These are phyloP conservation scores for Magnusiomyces suaveolens DNA, from an alignment of 1,139 yeast species.

Conservation along the genomic window DNA sequence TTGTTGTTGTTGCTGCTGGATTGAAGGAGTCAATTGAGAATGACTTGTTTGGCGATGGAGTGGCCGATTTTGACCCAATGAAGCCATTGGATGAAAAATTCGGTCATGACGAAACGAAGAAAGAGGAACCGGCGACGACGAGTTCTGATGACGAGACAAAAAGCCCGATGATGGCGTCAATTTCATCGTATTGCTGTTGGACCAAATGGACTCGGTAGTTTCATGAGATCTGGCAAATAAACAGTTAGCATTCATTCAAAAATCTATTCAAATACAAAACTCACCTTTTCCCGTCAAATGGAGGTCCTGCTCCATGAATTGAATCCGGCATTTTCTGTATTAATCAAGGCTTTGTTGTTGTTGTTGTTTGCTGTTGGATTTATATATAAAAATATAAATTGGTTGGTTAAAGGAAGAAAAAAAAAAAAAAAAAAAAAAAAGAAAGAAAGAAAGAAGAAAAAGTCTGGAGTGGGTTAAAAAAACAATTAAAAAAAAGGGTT, in stretches of 20 bases:
- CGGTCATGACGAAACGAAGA: background rate
- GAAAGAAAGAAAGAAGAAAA: no score
- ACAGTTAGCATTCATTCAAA: slow-evolving; percentile 13
- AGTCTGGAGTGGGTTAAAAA: background rate
- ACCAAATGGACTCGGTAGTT: slow-evolving; percentile 12
- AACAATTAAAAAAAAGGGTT: no score
- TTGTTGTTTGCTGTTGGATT: no score
- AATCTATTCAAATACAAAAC: no score
- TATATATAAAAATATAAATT: background rate
- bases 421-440: no score
- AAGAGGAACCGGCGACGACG: background rate
- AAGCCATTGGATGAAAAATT: background rate
- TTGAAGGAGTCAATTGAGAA: background rate
- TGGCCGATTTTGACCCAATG: background rate
- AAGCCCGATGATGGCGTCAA: background rate
- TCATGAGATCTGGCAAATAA: slow-evolving; percentile 5
- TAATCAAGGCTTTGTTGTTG: no score
- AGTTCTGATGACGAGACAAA: background rate
- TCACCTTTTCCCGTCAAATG: slow-evolving; percentile 21
- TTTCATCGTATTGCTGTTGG: slow-evolving; percentile 1
- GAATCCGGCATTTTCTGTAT: slow-evolving; percentile 15
- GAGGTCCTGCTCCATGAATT: slow-evolving; percentile 24
- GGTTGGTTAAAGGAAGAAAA: background rate
- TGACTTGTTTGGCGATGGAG: background rate
- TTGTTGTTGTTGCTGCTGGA: slow-evolving; percentile 8